Evolutionary conservation across 2,329 filamentous ascomycete genomes (phyloP).

Genomic region (Aureobasidium sp.): DNA sequence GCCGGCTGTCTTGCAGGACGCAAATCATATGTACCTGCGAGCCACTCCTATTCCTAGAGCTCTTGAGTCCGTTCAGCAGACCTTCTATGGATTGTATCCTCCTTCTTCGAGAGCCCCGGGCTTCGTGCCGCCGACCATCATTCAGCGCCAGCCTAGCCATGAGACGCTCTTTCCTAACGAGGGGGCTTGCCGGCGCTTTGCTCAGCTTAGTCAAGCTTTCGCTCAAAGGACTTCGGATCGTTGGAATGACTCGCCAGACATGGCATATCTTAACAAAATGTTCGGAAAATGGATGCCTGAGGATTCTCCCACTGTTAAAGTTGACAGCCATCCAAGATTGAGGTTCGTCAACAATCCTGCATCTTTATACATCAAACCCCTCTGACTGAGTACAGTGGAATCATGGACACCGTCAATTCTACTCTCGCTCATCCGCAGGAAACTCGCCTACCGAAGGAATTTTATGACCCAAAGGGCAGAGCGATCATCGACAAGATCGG

Average conservation of each 20-base stretch:
- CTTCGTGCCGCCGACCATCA: conserved; percentile 38
- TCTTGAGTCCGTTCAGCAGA: conserved; percentile 44
- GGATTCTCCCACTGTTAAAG: conserved; percentile 57
- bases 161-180: conserved; percentile 47
- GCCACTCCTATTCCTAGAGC: conserved; percentile 45
- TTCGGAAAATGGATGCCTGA: conserved; percentile 83
- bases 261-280: conserved; percentile 71
- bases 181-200: conserved; percentile 41
- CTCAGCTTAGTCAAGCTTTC: conserved; percentile 41
- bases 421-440: conserved; percentile 75
- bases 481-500: conserved; percentile 64
- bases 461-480: conserved; percentile 71
- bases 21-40: conserved; percentile 39
- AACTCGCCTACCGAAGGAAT: conserved; percentile 73
- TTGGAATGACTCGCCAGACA: conserved; percentile 60
- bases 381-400: conserved; percentile 42
- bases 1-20: conserved; percentile 36
- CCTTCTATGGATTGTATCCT: conserved; percentile 44
- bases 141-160: conserved; percentile 38
- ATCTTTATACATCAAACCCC: neutral
- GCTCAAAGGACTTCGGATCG: conserved; percentile 40
- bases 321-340: conserved; percentile 76
- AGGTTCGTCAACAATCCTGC: conserved; percentile 33
- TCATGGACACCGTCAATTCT: conserved; percentile 91
- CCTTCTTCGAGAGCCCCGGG: conserved; percentile 34